These are phyloP conservation scores for Beauveria sp. DNA, from an alignment of 2,329 filamentous ascomycete species.

Conservation along the genomic window DNA sequence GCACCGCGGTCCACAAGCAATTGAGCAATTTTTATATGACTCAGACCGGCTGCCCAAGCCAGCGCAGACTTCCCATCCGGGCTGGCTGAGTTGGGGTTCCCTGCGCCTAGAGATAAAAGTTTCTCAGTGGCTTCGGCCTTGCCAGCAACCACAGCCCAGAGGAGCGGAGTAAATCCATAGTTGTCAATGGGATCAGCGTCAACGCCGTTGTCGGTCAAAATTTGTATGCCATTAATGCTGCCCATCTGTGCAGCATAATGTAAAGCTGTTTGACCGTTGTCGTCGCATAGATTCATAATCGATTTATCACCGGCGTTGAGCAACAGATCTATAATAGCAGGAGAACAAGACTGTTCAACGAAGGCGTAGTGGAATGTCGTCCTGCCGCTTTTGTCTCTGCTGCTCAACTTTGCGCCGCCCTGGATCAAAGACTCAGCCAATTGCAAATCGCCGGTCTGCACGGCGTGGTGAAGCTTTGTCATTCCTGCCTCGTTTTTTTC, in stretches of 20 bases:
- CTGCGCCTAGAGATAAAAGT: background rate
- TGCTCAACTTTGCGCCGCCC: background rate
- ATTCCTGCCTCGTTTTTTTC: conserved; percentile 16
- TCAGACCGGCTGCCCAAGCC: background rate
- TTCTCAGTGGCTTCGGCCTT: background rate
- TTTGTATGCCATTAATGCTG: background rate
- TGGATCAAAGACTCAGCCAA: background rate
- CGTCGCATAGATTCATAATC: background rate
- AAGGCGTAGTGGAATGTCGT: background rate
- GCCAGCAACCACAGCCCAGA: background rate
- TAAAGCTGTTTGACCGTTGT: background rate
- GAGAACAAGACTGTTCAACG: no score
- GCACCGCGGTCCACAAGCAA: background rate
- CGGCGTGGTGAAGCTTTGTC: conserved; percentile 18
- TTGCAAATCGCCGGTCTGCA: conserved; percentile 14
- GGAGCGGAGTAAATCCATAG: background rate
- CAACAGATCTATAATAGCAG: no score
- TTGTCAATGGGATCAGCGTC: background rate
- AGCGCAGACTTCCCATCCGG: background rate
- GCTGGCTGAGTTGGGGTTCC: background rate
- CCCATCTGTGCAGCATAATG: background rate
- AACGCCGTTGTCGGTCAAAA: background rate
- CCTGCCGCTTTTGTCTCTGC: background rate
- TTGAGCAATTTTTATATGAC: background rate
- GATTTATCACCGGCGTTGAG: no score